Evolutionary conservation across 2,329 filamentous ascomycete genomes (phyloP).

Genomic region (Clonostachys rhizophaga): DNA sequence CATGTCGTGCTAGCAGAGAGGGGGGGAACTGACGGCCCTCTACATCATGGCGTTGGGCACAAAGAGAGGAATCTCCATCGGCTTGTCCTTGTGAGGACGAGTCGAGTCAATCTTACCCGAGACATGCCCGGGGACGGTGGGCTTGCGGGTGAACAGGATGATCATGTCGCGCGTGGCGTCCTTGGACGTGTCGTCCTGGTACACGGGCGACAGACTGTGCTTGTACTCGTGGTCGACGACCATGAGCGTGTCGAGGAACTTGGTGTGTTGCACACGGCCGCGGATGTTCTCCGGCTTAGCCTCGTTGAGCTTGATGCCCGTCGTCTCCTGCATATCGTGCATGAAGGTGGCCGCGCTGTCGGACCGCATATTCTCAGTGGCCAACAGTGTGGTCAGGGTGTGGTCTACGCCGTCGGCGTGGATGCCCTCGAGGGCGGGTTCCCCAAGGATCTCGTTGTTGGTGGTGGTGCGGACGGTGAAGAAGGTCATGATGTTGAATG

Average conservation of each 20-base stretch:
- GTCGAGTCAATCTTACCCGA: constrained; percentile 15
- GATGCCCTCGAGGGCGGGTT: constrained; percentile 22
- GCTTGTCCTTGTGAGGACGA: constrained; percentile 11
- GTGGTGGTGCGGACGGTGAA: constrained; percentile 21
- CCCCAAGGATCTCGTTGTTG: constrained; percentile 15
- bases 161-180: constrained; percentile 19
- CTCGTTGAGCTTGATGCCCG: constrained; percentile 11
- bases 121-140: constrained; percentile 11
- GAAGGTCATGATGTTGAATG: constrained; percentile 17
- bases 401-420: constrained; percentile 22
- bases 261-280: constrained; percentile 14
- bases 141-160: constrained; percentile 19
- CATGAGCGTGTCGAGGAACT: constrained; percentile 17
- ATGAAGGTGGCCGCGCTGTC: constrained; percentile 20
- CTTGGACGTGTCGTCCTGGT: constrained; percentile 10
- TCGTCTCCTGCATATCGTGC: constrained; percentile 16
- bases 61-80: constrained; percentile 17
- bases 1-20: no score
- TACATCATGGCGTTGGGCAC: constrained; percentile 3
- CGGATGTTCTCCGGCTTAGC: constrained; percentile 11
- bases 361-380: constrained; percentile 16
- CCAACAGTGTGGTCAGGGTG: constrained; percentile 22
- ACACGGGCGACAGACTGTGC: constrained; percentile 16
- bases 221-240: constrained; percentile 18
- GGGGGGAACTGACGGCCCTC: no score